Evolutionary conservation across 306 rosid species (phyloP).

Genomic region (Malus domestica): DNA sequence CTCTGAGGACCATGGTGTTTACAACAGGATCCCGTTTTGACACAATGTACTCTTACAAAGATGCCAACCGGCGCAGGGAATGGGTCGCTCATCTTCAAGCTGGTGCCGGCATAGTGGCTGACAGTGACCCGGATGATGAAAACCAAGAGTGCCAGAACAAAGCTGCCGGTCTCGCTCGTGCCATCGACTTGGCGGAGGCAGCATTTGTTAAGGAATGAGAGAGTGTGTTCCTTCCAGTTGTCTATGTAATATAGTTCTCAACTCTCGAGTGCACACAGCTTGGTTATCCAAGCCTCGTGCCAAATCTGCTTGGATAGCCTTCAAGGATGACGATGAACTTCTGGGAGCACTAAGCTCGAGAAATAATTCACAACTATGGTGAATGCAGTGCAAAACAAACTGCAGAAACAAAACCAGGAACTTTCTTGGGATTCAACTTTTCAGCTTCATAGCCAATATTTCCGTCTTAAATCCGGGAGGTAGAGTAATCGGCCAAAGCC

Average conservation of each 20-base stretch:
- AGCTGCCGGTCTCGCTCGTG: constrained; percentile 83
- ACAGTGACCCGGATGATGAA: constrained; percentile 67
- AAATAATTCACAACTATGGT: background rate
- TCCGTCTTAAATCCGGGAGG: too few relatives aligned
- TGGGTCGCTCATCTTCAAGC: constrained; percentile 84
- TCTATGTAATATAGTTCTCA: background rate
- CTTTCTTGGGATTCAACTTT: background rate
- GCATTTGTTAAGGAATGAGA: constrained; percentile 47
- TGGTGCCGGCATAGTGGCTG: constrained; percentile 88
- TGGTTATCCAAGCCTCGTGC: background rate
- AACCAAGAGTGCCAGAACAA: constrained; percentile 79
- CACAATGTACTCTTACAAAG: constrained; percentile 66
- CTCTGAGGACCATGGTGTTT: constrained; percentile 67
- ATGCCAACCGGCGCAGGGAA: constrained; percentile 36
- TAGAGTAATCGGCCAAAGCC: background rate
- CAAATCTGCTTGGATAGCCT: background rate
- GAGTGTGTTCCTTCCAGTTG: background rate
- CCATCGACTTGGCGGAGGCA: constrained; percentile 75
- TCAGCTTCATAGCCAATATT: background rate
- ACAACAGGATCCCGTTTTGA: constrained; percentile 54
- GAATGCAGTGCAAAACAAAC: background rate
- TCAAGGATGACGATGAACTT: background rate
- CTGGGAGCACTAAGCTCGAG: background rate
- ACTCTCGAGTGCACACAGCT: background rate
- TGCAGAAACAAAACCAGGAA: background rate